Conservation (phyloP, 352 stramenopile species). For the Globisporangium heterothallicum region DNA sequence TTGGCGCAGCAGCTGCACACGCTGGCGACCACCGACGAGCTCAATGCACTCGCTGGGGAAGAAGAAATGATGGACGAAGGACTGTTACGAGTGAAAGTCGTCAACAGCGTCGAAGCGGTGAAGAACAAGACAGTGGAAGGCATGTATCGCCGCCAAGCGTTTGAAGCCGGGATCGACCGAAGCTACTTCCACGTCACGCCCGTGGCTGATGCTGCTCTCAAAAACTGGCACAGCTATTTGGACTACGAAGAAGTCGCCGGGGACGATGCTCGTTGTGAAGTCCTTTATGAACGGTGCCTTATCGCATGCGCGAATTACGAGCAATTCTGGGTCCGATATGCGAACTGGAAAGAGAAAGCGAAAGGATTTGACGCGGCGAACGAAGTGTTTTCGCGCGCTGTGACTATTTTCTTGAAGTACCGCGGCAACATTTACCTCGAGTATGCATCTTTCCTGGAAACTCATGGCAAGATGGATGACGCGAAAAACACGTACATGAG, state of each 20-base stretch:
- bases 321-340: conserved; percentile 73
- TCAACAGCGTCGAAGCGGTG: conserved; percentile 63
- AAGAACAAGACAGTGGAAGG: conserved; percentile 69
- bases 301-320: conserved; percentile 84
- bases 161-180: conserved; percentile 72
- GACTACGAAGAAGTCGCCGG: conserved; percentile 68
- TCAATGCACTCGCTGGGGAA: conserved; percentile 45
- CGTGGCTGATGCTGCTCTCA: conserved; percentile 54
- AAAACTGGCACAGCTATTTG: conserved; percentile 77
- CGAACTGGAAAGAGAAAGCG: conserved; percentile 49
- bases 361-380: conserved; percentile 58
- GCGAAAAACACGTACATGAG: conserved; percentile 51
- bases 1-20: conserved; percentile 60
- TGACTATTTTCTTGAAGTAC: conserved; percentile 69
- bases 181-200: conserved; percentile 82
- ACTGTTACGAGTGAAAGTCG: conserved; percentile 73
- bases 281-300: conserved; percentile 73
- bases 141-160: conserved; percentile 56
- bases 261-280: conserved; percentile 44
- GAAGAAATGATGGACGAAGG: conserved; percentile 77
- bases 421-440: conserved; percentile 68
- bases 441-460: conserved; percentile 66
- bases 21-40: conserved; percentile 56
- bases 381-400: conserved; percentile 53
- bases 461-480: conserved; percentile 41